phyloP scores from a whole-genome alignment of 371 early-diverging fungal species.

The Saksenaea vasiformis region DNA sequence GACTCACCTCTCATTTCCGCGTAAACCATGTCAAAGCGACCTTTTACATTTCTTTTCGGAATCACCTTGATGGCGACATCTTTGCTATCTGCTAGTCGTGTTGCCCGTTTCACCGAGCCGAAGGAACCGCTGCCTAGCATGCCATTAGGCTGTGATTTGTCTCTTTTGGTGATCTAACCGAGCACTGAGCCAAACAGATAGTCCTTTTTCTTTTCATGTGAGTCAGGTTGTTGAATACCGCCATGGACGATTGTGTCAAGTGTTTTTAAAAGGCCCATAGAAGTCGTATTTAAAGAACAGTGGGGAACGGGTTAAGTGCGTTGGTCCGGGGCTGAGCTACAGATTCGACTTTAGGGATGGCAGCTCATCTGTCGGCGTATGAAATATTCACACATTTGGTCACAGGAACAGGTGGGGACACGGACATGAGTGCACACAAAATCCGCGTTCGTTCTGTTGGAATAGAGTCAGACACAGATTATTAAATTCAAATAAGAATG shows the following conservation, averaged over 20 bases:
- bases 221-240: conserved; percentile 16
- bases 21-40: conserved; percentile 72
- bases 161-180: conserved; percentile 39
- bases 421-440: too few relatives aligned
- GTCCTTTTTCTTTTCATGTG: conserved; percentile 65
- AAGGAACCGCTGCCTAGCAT: conserved; percentile 71
- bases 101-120: conserved; percentile 74
- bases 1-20: conserved; percentile 58
- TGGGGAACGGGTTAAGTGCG: not conserved
- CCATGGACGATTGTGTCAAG: conserved; percentile 16
- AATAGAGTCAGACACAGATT: too few relatives aligned
- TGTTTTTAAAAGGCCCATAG: conserved; percentile 18
- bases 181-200: conserved; percentile 63
- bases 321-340: conserved; percentile 2
- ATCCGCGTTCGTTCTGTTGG: too few relatives aligned
- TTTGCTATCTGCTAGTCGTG: conserved; percentile 48
- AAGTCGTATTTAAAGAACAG: not conserved
- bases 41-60: conserved; percentile 62
- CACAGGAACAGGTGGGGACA: too few relatives aligned
- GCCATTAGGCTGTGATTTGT: not conserved
- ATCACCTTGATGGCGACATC: conserved; percentile 80
- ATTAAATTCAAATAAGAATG: too few relatives aligned
- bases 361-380: too few relatives aligned
- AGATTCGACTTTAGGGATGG: not conserved
- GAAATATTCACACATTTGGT: too few relatives aligned